Evolutionary conservation across 2,329 filamentous ascomycete species (phyloP), one percentile per base, ranked within the genome.

Genomic region (Stemphylium lycopersici): DNA sequence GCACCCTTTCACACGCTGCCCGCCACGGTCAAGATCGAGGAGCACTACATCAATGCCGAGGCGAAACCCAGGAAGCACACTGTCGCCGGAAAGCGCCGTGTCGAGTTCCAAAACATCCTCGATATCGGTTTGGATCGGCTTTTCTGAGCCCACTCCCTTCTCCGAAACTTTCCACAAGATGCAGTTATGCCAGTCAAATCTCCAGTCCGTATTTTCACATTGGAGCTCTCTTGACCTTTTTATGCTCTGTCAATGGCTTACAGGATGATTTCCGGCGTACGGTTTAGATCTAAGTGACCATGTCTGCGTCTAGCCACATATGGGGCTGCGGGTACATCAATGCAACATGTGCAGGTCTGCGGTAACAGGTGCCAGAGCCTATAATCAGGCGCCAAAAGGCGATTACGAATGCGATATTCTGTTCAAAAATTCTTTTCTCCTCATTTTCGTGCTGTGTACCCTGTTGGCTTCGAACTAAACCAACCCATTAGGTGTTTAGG

Each of bases 41-140:
- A 68, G 36, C 63, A 73, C 56, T 71, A 68, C 45, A 63, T 73
- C 24, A 49, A 59, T 2, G 43, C 61, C 13, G 65, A 68, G 33
- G 55, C 55, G 26, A 66, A 65, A 51, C 71, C 71, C 1, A 40
- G 59, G 31, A 53, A 39, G 20, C 62, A 58, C 34, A 72, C 65
- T 44, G 48, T 66, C 11, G 65, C 64, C 11, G 71, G 70, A 22
- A 65, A 59, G 51, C 66, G 56, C 37, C 69, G 72, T 20, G 32
- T 68, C 4, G 67, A 71, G 52, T 73, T 74, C 40, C 57, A 72
- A 49, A 49, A 52, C 26, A 70, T 75, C n/a, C 26, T 62, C n/a
- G 51, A 56, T 8, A 48, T 36, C 22, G 63, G 63, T 10, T 50
- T 68, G 15, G 58, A 62, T 37, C 50, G 54, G 1, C 59, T 64